phyloP scores from a whole-genome alignment of 768 basidiomycete genomes.

The Pleurotus giganteus region DNA sequence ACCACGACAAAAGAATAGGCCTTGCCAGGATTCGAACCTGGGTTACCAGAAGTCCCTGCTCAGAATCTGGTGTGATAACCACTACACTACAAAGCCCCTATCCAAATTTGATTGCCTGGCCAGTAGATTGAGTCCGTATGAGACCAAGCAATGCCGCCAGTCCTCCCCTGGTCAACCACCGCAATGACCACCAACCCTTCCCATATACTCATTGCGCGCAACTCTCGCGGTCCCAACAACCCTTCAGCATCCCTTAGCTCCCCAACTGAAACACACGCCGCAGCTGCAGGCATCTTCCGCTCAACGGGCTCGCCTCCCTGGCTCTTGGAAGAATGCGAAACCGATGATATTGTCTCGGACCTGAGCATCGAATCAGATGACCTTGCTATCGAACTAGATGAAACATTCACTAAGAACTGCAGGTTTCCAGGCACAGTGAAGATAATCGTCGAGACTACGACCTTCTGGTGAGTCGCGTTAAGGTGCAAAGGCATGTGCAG shows the following conservation, averaged over 20 bases:
- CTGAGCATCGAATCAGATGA: constrained; percentile 63
- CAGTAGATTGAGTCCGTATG: too few species aligned
- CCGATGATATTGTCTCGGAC: constrained; percentile 67
- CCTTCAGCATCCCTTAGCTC: constrained; percentile 80
- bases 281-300: constrained; percentile 80
- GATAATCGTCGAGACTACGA: constrained; percentile 84
- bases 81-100: constrained; percentile 35
- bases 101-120: background rate
- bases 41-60: constrained; percentile 34
- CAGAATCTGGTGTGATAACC: constrained; percentile 44
- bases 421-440: constrained; percentile 85
- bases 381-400: constrained; percentile 75
- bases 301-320: constrained; percentile 79
- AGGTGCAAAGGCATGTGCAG: constrained; percentile 6
- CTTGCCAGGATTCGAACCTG: constrained; percentile 47
- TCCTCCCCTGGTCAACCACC: constrained; percentile 3
- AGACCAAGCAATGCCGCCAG: too few species aligned
- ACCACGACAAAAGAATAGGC: constrained; percentile 22
- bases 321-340: constrained; percentile 75
- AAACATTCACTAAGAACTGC: constrained; percentile 68
- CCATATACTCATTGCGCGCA: constrained; percentile 86
- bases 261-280: constrained; percentile 86
- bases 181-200: constrained; percentile 74
- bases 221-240: constrained; percentile 73
- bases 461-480: constrained; percentile 72